Base-by-base conservation (phyloP, 106 monocot species). In the Phalaenopsis equestris region DNA sequence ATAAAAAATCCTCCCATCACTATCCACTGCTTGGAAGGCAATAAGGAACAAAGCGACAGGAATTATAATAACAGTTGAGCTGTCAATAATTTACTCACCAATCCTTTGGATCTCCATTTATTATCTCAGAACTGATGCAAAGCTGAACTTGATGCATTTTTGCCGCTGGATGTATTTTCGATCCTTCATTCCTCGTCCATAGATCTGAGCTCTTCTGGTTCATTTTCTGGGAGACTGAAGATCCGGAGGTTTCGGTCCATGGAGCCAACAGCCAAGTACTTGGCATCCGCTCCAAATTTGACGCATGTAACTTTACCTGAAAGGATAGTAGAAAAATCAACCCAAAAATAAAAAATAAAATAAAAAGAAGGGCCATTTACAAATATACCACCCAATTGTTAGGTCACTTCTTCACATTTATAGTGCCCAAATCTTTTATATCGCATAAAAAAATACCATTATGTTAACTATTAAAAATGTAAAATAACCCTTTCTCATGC, bases 181-280 rank as follows among this genome's bases (percentile, higher is more conserved):
- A 45, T 19, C 12, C 21, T 47, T 75, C 45, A 75, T n/a, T 42
- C 10, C 6, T 45, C 38, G 37, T 70, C 70, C 5, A 70, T 70
- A 4, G 70, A 70, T 39, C 70, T 70, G 11, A 15, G 37, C 38
- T 39, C 70, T 37, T 87, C 91, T 58, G 55, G 14, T 45, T 91
- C 87, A 48, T 80, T 87, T 45, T 90, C 84, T 2, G 91, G 90
- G 10, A 87, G 81, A 2, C 97, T 90, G 77, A 92, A 97, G 36
- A 97, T 92, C 30, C 97, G 81, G 16, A 97, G 90, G 57, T 97
- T 94, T 10, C 97, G 92, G 67, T 97, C 97, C 94, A 92, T 90
- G 14, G 97, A 94, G 39, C 94, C 92, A 18, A 97, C 88, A 0
- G 90, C 92, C 76, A 94, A 48, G 86, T 97, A 94, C 67, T 90